A percentile compares a stretch with the other conserved stretches of the same genome.
Conservation (phyloP, 805 yeast species). For the Wickerhamiella domercqiae region DNA sequence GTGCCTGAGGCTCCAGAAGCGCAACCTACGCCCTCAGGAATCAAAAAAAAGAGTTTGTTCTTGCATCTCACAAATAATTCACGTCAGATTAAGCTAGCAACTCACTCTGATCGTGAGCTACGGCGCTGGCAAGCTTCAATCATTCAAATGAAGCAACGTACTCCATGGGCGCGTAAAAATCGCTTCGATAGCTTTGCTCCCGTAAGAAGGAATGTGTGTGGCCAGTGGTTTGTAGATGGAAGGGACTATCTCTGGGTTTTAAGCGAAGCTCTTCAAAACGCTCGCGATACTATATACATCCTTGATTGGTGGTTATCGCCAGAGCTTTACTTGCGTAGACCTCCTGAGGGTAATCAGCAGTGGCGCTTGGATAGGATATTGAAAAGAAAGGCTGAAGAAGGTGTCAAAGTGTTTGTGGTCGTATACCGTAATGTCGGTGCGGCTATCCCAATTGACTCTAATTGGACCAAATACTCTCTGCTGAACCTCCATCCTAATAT, state of each 20-base stretch:
- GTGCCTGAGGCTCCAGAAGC: slow-evolving; percentile 1
- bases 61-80: slow-evolving; percentile 22
- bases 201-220: slow-evolving; percentile 64
- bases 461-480: slow-evolving; percentile 87
- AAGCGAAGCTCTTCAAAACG: slow-evolving; percentile 82
- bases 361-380: slow-evolving; percentile 82
- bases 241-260: slow-evolving; percentile 96
- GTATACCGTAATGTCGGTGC: slow-evolving; percentile 88
- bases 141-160: slow-evolving; percentile 42
- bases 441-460: slow-evolving; percentile 84
- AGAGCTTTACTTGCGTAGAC: slow-evolving; percentile 81
- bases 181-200: slow-evolving; percentile 92
- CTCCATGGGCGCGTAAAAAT: slow-evolving; percentile 58
- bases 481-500: slow-evolving; percentile 73
- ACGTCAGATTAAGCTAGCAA: slow-evolving; percentile 36
- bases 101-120: slow-evolving; percentile 65
- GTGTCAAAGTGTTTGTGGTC: slow-evolving; percentile 84
- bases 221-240: slow-evolving; percentile 95
- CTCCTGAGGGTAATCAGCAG: slow-evolving; percentile 87
- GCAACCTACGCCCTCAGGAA: not conserved
- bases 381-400: slow-evolving; percentile 82
- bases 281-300: slow-evolving; percentile 80
- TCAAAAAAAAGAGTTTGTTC: slow-evolving; percentile 10
- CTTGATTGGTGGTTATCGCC: slow-evolving; percentile 99
- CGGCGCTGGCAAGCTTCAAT: slow-evolving; percentile 71